These are phyloP conservation scores for Pyrenochaeta sp. DNA, from an alignment of 2,329 filamentous ascomycete genomes.

Conservation along the genomic window DNA sequence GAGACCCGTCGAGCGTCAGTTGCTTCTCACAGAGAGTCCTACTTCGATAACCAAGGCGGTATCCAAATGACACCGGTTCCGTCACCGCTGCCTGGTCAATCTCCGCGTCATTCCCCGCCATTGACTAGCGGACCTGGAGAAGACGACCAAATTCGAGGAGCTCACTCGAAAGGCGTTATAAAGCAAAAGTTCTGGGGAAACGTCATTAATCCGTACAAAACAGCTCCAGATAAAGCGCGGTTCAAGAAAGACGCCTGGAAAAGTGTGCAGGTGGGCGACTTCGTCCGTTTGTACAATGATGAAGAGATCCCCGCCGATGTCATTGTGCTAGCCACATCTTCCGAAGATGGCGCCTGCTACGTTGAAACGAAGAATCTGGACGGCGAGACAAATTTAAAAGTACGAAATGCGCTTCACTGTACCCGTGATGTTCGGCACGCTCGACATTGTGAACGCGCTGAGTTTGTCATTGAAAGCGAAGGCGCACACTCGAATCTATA, in stretches of 20 bases:
- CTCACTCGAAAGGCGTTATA: constrained; percentile 31
- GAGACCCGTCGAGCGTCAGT: constrained; percentile 69
- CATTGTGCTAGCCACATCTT: constrained; percentile 90
- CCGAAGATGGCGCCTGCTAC: constrained; percentile 93
- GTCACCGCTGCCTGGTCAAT: constrained; percentile 72
- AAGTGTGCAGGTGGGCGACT: constrained; percentile 92
- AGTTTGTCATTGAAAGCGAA: constrained; percentile 91
- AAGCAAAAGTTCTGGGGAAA: constrained; percentile 67
- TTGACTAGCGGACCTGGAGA: constrained; percentile 38
- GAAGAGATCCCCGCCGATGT: constrained; percentile 95
- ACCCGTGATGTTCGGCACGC: constrained; percentile 86
- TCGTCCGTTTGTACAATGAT: constrained; percentile 94
- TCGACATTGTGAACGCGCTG: constrained; percentile 86
- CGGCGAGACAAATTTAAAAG: constrained; percentile 96
- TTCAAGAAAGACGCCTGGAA: constrained; percentile 98
- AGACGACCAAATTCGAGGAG: constrained; percentile 36
- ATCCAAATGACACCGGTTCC: constrained; percentile 97
- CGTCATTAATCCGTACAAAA: constrained; percentile 76
- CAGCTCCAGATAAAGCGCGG: constrained; percentile 73
- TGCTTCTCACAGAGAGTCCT: constrained; percentile 62
- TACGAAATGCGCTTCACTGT: constrained; percentile 88
- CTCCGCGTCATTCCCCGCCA: constrained; percentile 35
- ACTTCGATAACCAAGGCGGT: constrained; percentile 64
- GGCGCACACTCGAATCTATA: constrained; percentile 92
- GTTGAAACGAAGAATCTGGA: constrained; percentile 98